Conservation (phyloP, 805 yeast genomes). For the Kodamaea neixiangensis region DNA sequence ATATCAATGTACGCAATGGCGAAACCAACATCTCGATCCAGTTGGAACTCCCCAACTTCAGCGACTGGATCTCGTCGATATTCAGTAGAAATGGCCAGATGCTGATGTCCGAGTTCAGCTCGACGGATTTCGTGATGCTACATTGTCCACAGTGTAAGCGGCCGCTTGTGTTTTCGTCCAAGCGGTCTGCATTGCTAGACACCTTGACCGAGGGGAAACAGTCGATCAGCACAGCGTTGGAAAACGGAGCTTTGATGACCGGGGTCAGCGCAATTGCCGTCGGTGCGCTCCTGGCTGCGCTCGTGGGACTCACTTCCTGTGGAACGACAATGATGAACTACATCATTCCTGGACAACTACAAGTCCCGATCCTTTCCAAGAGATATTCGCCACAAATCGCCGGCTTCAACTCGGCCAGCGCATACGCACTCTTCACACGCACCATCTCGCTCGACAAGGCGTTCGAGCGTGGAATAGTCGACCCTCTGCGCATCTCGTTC, state of each 20-base stretch:
- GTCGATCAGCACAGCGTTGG: conserved; percentile 23
- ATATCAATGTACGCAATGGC: not conserved
- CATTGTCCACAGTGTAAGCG: conserved; percentile 44
- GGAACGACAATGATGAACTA: conserved; percentile 41
- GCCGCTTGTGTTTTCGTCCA: conserved; percentile 34
- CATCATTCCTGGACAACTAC: conserved; percentile 34
- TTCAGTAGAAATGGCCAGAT: not conserved
- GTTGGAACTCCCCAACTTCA: conserved; percentile 5
- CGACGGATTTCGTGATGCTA: conserved; percentile 9
- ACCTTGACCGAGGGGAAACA: conserved; percentile 19
- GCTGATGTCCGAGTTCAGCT: not conserved
- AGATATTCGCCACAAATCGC: conserved; percentile 5
- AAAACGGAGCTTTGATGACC: conserved; percentile 33
- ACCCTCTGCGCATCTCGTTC: conserved; percentile 38
- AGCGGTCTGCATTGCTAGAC: conserved; percentile 26
- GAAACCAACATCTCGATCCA: conserved; percentile 5
- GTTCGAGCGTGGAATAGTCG: conserved; percentile 31
- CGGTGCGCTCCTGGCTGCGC: conserved; percentile 41
- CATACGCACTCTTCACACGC: conserved; percentile 8
- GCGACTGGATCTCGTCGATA: conserved; percentile 5
- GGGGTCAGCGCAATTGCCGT: conserved; percentile 42
- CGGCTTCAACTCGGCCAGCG: conserved; percentile 7
- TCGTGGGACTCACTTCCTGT: conserved; percentile 38
- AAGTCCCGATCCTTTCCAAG: conserved; percentile 27
- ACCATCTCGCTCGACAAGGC: conserved; percentile 28